phyloP scores from a whole-genome alignment of 306 rosid species.

The Arachis hypogaea region DNA sequence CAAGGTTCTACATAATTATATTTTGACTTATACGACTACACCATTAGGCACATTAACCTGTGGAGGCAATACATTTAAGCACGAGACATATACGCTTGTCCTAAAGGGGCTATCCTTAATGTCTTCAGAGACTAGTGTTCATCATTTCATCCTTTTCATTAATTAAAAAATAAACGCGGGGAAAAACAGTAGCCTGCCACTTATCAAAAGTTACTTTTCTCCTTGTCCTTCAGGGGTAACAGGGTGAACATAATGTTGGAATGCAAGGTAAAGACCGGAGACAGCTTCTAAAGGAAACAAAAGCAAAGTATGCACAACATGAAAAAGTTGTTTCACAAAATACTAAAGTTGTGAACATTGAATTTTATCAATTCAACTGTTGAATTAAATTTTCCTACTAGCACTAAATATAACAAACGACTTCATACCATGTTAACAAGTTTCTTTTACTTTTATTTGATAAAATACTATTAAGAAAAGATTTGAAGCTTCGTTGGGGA shows the following conservation, averaged over 20 bases:
- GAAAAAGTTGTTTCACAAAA: background rate
- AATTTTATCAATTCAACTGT: background rate
- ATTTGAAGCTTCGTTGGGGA: too few species aligned
- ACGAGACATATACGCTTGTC: conserved; percentile 6
- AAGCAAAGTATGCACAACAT: conserved; percentile 23
- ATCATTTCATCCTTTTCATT: conserved; percentile 13
- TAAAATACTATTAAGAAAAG: too few species aligned
- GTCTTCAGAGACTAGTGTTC: background rate
- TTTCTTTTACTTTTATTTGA: too few species aligned
- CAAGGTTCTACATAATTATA: conserved; percentile 17
- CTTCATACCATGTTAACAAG: too few species aligned
- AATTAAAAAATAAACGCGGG: conserved; percentile 9
- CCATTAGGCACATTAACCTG: conserved; percentile 5
- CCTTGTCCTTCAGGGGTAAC: background rate
- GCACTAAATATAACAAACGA: too few species aligned
- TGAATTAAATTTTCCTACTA: too few species aligned
- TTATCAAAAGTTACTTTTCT: conserved; percentile 17
- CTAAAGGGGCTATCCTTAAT: conserved; percentile 13
- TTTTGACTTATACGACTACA: conserved; percentile 8
- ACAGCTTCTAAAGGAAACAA: conserved; percentile 22
- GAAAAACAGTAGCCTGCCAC: background rate
- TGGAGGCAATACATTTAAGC: conserved; percentile 11
- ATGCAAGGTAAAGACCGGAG: conserved; percentile 6
- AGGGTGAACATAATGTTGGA: background rate
- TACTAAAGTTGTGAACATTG: background rate